phyloP scores from a whole-genome alignment of 2,329 filamentous ascomycete genomes.

The Nigrospora sphaerica region DNA sequence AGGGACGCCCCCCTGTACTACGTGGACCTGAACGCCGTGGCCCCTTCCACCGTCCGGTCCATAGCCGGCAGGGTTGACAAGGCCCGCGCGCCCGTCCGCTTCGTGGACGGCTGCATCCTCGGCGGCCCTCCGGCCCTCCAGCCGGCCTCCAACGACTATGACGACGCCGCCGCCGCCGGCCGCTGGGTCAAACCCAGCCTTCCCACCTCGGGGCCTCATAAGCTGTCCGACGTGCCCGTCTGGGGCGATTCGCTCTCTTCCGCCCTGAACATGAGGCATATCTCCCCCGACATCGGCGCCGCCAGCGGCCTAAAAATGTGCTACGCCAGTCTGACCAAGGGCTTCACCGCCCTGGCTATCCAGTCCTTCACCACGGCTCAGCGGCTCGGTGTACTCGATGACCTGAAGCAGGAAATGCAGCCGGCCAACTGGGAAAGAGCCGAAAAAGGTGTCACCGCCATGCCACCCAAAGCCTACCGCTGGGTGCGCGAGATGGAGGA shows the following conservation, averaged over 20 bases:
- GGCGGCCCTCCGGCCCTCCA: conserved; percentile 40
- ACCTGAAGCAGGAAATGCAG: conserved; percentile 49
- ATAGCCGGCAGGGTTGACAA: conserved; percentile 36
- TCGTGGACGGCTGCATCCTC: conserved; percentile 54
- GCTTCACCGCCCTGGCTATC: conserved; percentile 61
- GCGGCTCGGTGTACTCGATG: conserved; percentile 52
- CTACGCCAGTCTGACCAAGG: conserved; percentile 55
- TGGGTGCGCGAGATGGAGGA: conserved; percentile 76
- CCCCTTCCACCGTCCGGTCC: conserved; percentile 42
- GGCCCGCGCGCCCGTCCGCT: conserved; percentile 31
- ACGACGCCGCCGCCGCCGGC: conserved; percentile 9
- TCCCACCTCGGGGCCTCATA: conserved; percentile 41
- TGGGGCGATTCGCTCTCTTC: conserved; percentile 31
- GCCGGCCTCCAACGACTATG: conserved; percentile 9
- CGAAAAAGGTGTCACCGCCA: conserved; percentile 44
- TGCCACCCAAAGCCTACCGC: conserved; percentile 69
- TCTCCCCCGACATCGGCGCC: conserved; percentile 42
- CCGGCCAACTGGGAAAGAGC: conserved; percentile 39
- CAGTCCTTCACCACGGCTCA: conserved; percentile 66
- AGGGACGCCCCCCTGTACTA: conserved; percentile 42
- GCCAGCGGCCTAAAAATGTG: conserved; percentile 60
- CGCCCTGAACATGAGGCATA: conserved; percentile 39
- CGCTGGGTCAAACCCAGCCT: conserved; percentile 35
- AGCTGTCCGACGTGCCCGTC: conserved; percentile 29
- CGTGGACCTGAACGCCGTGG: conserved; percentile 61